phyloP scores from a whole-genome alignment of 768 basidiomycete genomes.

The Tylopilus felleus region DNA sequence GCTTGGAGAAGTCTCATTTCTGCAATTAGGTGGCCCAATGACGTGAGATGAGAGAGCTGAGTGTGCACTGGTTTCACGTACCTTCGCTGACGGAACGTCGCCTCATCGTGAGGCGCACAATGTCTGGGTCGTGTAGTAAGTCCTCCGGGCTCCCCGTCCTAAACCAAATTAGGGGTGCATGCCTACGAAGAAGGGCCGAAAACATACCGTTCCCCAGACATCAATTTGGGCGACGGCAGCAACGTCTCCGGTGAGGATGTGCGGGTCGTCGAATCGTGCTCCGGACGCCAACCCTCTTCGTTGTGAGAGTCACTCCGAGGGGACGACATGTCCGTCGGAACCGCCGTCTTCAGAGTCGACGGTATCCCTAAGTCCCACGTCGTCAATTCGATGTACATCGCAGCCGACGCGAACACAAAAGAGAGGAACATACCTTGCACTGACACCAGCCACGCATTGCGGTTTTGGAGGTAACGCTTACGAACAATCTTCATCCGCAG shows the following conservation, averaged over 20 bases:
- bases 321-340: conserved; percentile 30
- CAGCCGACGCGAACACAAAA: too few species aligned
- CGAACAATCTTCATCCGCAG: conserved; percentile 70
- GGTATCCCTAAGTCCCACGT: too few species aligned
- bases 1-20: not conserved
- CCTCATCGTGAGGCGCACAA: not conserved
- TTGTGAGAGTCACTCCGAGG: conserved; percentile 13
- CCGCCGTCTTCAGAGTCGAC: too few species aligned
- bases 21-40: not conserved
- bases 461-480: conserved; percentile 50
- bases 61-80: not conserved
- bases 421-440: too few species aligned
- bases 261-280: conserved; percentile 6
- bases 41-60: not conserved
- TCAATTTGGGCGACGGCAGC: too few species aligned
- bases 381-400: too few species aligned
- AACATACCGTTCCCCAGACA: not conserved
- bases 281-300: not conserved
- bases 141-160: not conserved
- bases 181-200: too few species aligned
- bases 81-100: conserved; percentile 4
- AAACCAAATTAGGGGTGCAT: not conserved
- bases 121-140: not conserved
- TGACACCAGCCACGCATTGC: too few species aligned
- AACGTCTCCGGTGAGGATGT: not conserved